These are phyloP conservation scores for Solanum tarapatanum DNA, from an alignment of 257 asterid species.

Conservation along the genomic window DNA sequence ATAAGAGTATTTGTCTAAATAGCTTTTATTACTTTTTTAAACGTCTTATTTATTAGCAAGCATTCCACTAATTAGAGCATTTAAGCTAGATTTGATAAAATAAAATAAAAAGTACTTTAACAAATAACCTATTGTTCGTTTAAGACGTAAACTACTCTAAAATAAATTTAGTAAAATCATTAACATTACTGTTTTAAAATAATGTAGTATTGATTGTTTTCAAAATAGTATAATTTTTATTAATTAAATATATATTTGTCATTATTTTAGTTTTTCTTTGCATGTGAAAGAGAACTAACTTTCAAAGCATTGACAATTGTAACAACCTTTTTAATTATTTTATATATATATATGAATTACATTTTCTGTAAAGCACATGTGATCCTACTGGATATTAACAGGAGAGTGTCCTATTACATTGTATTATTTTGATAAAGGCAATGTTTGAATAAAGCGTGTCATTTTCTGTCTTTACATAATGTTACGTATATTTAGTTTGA, in stretches of 20 bases:
- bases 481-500: no score
- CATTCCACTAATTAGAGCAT: no score
- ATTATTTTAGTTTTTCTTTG: background rate
- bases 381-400: background rate
- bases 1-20: no score
- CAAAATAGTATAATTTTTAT: background rate
- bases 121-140: no score
- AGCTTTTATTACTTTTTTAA: no score
- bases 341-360: background rate
- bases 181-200: background rate
- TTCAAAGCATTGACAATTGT: background rate
- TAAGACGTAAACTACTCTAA: no score
- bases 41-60: no score
- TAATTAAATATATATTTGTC: background rate
- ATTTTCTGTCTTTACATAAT: background rate
- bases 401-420: background rate
- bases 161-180: background rate
- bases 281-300: background rate
- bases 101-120: no score
- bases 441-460: background rate
- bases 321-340: background rate
- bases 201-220: background rate
- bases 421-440: background rate
- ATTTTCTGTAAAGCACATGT: background rate
- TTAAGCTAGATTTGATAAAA: no score